Evolutionary conservation across 306 rosid species (phyloP).

Genomic region (Mucuna pruriens): DNA sequence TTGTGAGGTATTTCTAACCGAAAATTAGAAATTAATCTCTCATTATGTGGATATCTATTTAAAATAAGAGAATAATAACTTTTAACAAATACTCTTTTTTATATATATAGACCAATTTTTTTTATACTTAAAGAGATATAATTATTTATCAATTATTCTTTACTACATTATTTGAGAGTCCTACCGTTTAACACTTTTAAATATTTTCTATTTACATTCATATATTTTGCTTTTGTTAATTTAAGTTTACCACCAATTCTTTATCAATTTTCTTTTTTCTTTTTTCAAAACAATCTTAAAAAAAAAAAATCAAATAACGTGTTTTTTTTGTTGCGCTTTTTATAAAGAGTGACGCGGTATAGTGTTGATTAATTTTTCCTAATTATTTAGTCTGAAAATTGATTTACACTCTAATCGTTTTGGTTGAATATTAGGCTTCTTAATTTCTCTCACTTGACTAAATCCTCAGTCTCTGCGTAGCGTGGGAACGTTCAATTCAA

Average conservation of each 20-base stretch:
- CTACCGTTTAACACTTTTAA: not conserved
- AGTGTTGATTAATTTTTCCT: not conserved
- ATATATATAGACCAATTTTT: no score
- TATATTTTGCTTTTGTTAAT: not conserved
- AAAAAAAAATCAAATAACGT: not conserved
- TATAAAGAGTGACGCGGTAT: not conserved
- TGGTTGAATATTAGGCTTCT: not conserved
- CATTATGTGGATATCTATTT: no score
- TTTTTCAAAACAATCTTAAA: not conserved
- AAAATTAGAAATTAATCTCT: no score
- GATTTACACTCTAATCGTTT: not conserved
- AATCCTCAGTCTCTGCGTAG: not conserved
- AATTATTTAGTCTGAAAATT: not conserved
- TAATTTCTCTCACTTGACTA: not conserved
- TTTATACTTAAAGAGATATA: no score
- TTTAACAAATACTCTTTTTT: no score
- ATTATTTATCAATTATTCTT: no score
- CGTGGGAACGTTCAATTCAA: not conserved
- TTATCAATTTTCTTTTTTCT: not conserved
- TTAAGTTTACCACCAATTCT: not conserved
- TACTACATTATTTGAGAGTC: no score
- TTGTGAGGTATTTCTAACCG: no score
- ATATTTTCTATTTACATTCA: not conserved
- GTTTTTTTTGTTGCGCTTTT: not conserved
- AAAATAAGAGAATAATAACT: no score